phyloP scores from a whole-genome alignment of 371 early-diverging fungal genomes.

The Funneliformis caledonium region DNA sequence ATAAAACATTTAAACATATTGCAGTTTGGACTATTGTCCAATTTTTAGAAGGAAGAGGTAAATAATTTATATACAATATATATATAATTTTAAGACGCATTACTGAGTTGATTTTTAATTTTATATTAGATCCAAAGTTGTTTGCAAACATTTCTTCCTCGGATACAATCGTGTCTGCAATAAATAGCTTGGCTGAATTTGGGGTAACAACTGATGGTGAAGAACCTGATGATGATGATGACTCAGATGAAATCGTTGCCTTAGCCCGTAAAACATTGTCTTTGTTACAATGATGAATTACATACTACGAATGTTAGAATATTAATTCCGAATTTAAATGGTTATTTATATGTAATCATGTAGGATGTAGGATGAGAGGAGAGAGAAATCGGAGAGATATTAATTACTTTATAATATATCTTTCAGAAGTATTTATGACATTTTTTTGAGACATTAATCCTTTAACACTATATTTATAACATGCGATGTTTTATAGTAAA shows the following conservation, averaged over 20 bases:
- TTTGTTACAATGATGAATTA: not conserved
- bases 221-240: conserved; percentile 35
- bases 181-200: conserved; percentile 24
- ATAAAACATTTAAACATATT: conserved; percentile 81
- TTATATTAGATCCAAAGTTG: conserved; percentile 29
- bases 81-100: not conserved
- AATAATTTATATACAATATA: conserved; percentile 40
- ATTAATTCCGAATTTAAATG: not conserved
- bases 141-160: conserved; percentile 26
- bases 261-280: conserved; percentile 33
- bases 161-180: conserved; percentile 11
- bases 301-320: not conserved
- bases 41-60: conserved; percentile 72
- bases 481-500: not conserved
- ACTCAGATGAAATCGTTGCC: conserved; percentile 34
- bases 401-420: not conserved
- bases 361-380: not conserved
- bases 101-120: not conserved
- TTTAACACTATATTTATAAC: not conserved
- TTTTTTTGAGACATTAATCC: not conserved
- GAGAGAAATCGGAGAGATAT: not conserved
- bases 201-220: conserved; percentile 22
- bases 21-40: conserved; percentile 92
- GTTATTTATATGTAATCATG: not conserved
- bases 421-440: not conserved